These are phyloP conservation scores for Clausena lansium DNA, from an alignment of 345 rosid species.

Conservation along the genomic window DNA sequence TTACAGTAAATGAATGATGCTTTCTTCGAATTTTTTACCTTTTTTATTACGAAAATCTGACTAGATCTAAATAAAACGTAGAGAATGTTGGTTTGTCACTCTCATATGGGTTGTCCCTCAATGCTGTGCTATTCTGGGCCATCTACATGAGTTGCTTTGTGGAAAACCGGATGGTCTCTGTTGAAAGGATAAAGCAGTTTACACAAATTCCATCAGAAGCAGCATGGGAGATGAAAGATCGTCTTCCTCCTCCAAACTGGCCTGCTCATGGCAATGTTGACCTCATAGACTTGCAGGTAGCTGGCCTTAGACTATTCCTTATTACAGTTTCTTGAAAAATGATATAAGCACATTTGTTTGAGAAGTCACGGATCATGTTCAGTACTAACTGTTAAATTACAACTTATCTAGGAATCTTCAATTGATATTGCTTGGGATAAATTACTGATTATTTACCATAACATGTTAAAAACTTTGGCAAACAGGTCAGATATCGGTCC, in stretches of 20 bases:
- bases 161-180: slow-evolving; percentile 89
- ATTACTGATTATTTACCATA: background rate
- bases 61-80: slow-evolving; percentile 26
- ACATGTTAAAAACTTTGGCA: slow-evolving; percentile 2
- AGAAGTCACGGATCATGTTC: background rate
- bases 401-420: background rate
- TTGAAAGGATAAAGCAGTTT: slow-evolving; percentile 92
- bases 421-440: background rate
- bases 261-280: slow-evolving; percentile 70
- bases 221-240: slow-evolving; percentile 62
- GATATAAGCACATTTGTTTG: background rate
- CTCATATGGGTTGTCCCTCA: slow-evolving; percentile 89
- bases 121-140: slow-evolving; percentile 71
- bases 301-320: background rate
- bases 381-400: background rate
- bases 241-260: slow-evolving; percentile 71
- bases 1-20: background rate
- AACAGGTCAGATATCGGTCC: slow-evolving; percentile 86
- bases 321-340: background rate
- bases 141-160: slow-evolving; percentile 84
- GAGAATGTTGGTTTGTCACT: slow-evolving; percentile 90
- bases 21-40: background rate
- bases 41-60: background rate
- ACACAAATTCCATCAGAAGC: slow-evolving; percentile 78
- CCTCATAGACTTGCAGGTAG: slow-evolving; percentile 78